Percentiles rank a stretch among this genome's conserved stretches.
phyloP scores from a whole-genome alignment of 345 rosid species.

The Hypericum androsaemum region DNA sequence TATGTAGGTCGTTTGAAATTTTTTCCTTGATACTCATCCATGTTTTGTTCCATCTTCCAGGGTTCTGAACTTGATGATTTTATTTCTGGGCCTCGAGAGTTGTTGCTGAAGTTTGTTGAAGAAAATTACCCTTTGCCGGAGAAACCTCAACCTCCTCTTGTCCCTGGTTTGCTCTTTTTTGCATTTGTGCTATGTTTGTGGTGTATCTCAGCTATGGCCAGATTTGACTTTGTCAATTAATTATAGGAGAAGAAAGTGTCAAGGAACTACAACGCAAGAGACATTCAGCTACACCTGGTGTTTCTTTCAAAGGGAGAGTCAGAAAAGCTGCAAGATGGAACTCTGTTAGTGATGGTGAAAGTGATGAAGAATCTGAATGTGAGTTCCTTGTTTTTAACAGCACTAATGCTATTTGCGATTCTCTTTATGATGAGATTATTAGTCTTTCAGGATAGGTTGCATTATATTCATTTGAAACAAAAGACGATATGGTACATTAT shows the following conservation, averaged over 20 bases:
- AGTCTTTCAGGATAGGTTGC: not conserved
- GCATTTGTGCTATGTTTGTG: not conserved
- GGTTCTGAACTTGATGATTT: conserved; percentile 98
- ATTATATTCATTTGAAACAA: not conserved
- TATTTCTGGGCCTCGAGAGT: conserved; percentile 96
- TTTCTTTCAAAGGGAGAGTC: conserved; percentile 83
- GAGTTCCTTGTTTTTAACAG: conserved; percentile 26
- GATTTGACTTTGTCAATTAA: conserved; percentile 10
- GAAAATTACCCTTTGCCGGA: conserved; percentile 96
- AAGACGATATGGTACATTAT: no score
- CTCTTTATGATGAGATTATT: no score
- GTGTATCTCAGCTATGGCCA: not conserved
- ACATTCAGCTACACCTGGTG: conserved; percentile 82
- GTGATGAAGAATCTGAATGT: conserved; percentile 77
- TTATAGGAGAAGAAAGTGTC: conserved; percentile 70
- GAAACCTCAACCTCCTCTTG: conserved; percentile 61
- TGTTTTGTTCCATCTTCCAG: conserved; percentile 26
- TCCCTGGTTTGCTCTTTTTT: conserved; percentile 38
- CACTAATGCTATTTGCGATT: not conserved
- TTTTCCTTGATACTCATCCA: not conserved
- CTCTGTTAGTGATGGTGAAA: conserved; percentile 79
- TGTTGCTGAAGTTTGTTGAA: conserved; percentile 90
- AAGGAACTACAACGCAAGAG: conserved; percentile 88
- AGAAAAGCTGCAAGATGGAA: conserved; percentile 88
- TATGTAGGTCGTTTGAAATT: conserved; percentile 11